Evolutionary conservation across 805 yeast species (phyloP).

Genomic region (Cyberlindnera mrakii): DNA sequence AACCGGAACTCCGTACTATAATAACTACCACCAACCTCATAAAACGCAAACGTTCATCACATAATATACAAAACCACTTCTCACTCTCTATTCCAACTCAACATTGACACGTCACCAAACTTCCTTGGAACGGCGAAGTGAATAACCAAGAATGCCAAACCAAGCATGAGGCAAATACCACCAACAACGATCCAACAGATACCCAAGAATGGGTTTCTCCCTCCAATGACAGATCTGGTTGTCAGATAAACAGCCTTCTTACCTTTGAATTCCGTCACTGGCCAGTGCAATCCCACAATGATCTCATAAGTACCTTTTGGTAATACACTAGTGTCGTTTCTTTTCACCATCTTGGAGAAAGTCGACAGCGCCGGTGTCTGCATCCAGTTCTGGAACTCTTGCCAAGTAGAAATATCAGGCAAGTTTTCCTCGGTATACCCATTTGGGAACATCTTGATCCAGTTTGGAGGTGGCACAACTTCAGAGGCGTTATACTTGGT

Average conservation of each 20-base stretch:
- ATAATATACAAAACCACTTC: conserved; percentile 22
- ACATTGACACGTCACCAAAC: conserved; percentile 61
- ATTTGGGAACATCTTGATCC: conserved; percentile 63
- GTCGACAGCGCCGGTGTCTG: conserved; percentile 69
- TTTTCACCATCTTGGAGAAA: conserved; percentile 58
- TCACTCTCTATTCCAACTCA: conserved; percentile 66
- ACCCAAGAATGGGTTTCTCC: conserved; percentile 69
- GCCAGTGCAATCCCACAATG: conserved; percentile 70
- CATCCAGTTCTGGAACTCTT: conserved; percentile 81
- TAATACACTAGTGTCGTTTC: conserved; percentile 53
- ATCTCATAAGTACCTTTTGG: conserved; percentile 57
- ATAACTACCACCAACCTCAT: too few species aligned
- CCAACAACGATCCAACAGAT: conserved; percentile 73
- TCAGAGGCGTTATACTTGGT: conserved; percentile 54
- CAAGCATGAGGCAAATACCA: conserved; percentile 56
- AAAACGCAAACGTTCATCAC: not conserved
- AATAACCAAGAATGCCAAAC: conserved; percentile 43
- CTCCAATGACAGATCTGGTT: conserved; percentile 70
- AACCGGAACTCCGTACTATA: too few species aligned
- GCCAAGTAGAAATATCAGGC: conserved; percentile 65
- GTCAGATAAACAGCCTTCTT: conserved; percentile 60
- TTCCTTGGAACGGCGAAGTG: conserved; percentile 63
- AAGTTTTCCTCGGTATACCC: conserved; percentile 67
- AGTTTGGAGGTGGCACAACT: conserved; percentile 80
- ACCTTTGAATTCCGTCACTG: conserved; percentile 64